Percentiles rank a stretch among this genome's conserved stretches.
Evolutionary conservation across 306 rosid species (phyloP).

Genomic region (Carpinus viminea): DNA sequence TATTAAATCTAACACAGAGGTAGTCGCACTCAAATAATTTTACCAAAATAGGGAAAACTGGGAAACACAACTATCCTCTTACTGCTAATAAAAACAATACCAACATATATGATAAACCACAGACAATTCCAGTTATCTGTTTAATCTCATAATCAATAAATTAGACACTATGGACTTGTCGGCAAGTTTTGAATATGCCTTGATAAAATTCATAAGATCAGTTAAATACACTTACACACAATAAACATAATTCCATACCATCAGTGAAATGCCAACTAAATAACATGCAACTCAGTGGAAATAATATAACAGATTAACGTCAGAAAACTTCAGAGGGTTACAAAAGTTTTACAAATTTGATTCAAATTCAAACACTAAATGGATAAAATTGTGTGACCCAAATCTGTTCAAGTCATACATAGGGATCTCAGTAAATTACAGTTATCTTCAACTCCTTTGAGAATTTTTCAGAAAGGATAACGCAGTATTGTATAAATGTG

Average conservation of each 20-base stretch:
- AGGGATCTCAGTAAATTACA: conserved; percentile 34
- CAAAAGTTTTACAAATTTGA: neutral
- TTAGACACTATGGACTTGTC: neutral
- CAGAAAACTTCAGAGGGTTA: neutral
- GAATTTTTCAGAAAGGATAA: conserved; percentile 50
- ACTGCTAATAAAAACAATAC: too few relatives aligned
- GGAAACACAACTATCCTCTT: too few relatives aligned
- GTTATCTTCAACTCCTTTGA: conserved; percentile 30
- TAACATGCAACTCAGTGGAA: neutral
- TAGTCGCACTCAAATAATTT: neutral
- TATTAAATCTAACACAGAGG: neutral
- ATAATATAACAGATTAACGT: neutral
- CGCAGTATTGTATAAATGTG: conserved; percentile 50
- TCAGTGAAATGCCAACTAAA: neutral
- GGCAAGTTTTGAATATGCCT: neutral
- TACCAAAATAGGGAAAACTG: too few relatives aligned
- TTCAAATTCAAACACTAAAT: neutral
- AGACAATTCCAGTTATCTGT: neutral
- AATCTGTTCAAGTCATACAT: neutral
- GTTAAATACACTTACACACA: neutral
- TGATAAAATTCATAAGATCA: neutral
- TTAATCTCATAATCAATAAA: neutral
- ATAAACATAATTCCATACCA: neutral
- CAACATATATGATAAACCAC: neutral
- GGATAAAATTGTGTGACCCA: neutral